These are phyloP conservation scores for Musa schizocarpa DNA, from an alignment of 176 grass and related monocot species.

Conservation along the genomic window DNA sequence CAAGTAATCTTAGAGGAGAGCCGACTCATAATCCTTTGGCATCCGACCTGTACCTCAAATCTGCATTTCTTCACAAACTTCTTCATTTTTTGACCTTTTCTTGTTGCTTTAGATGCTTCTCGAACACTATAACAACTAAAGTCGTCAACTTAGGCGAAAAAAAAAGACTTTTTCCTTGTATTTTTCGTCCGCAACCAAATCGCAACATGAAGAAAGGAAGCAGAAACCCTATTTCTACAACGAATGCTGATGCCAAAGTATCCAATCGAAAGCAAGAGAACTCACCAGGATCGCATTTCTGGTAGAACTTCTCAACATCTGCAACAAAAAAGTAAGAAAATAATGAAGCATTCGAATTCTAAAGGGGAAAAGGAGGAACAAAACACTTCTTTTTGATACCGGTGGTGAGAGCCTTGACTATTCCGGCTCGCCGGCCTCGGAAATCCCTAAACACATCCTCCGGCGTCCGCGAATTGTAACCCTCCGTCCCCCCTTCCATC, in stretches of 20 bases:
- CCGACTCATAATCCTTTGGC: no score
- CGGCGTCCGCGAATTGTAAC: neutral
- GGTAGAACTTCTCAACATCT: slow-evolving; percentile 16
- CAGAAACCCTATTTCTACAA: neutral
- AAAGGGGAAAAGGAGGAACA: neutral
- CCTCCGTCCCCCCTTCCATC: neutral
- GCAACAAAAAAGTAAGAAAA: neutral
- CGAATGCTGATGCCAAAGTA: neutral
- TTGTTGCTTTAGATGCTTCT: no score
- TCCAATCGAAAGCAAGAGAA: neutral
- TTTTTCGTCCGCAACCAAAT: neutral
- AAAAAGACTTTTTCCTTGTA: neutral
- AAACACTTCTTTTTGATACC: neutral
- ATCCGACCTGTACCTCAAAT: no score
- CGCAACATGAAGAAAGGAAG: neutral
- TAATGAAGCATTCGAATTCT: neutral
- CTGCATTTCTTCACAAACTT: no score
- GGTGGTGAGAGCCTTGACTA: slow-evolving; percentile 6
- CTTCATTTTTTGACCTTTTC: no score
- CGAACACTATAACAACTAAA: no score
- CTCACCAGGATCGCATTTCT: slow-evolving; percentile 11
- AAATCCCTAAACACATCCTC: slow-evolving; percentile 6
- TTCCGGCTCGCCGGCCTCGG: slow-evolving; percentile 7
- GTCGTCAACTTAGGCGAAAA: no score
- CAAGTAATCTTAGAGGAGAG: no score